Conservation (phyloP, 2,329 filamentous ascomycete species). For the Metarhizium robertsii region DNA sequence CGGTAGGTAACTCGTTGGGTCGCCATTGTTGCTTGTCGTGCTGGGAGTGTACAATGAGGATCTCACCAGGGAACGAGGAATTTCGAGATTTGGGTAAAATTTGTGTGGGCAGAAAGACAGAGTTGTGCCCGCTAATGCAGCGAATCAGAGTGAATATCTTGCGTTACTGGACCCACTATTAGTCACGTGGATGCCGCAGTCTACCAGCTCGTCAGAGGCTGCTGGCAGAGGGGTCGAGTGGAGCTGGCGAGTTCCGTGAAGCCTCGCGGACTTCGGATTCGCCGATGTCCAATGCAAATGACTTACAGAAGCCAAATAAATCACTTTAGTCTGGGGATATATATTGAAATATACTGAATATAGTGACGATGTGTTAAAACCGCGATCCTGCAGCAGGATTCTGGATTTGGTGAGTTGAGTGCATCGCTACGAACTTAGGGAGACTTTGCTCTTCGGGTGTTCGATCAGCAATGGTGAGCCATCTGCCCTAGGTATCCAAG, state of each 20-base stretch:
- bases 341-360: too few relatives aligned
- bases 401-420: too few relatives aligned
- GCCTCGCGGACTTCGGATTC: too few relatives aligned
- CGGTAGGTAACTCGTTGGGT: constrained; percentile 57
- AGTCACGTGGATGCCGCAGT: background rate
- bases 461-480: background rate
- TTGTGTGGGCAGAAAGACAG: constrained; percentile 29
- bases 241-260: too few relatives aligned
- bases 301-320: too few relatives aligned
- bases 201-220: background rate
- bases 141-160: constrained; percentile 23
- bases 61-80: constrained; percentile 26
- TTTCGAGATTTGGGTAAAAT: constrained; percentile 34
- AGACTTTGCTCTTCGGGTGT: background rate
- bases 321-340: too few relatives aligned
- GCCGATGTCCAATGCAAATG: too few relatives aligned
- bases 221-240: too few relatives aligned
- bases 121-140: constrained; percentile 27
- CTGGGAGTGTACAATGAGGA: constrained; percentile 25
- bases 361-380: too few relatives aligned
- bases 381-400: too few relatives aligned
- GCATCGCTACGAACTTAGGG: too few relatives aligned
- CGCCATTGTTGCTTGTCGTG: constrained; percentile 45
- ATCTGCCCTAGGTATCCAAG: background rate
- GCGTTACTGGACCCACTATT: background rate